Percentiles rank a stretch among this genome's conserved stretches.
Evolutionary conservation across 192 early-diverging fungal genomes (phyloP).

Genomic region (Phycomyces nitens): DNA sequence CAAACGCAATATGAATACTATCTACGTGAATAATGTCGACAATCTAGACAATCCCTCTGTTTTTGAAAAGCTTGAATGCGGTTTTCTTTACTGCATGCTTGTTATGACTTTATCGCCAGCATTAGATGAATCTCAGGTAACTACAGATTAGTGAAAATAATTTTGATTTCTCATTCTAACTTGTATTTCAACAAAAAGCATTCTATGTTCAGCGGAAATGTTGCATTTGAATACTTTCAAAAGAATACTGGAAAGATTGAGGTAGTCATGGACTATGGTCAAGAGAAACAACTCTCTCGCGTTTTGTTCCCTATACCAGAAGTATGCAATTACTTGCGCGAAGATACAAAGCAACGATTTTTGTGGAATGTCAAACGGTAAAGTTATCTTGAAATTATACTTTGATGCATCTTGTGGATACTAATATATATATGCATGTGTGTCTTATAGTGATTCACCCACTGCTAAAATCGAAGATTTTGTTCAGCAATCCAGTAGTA

Average conservation of each 20-base stretch:
- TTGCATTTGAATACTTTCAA: slow-evolving; percentile 22
- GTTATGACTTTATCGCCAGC: slow-evolving; percentile 22
- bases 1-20: slow-evolving; percentile 17
- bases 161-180: not conserved
- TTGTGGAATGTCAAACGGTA: slow-evolving; percentile 30
- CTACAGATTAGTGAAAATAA: not conserved
- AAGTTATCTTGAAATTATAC: too few species aligned
- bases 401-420: not conserved
- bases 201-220: slow-evolving; percentile 8
- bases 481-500: slow-evolving; percentile 19
- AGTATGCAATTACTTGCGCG: slow-evolving; percentile 21
- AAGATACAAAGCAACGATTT: slow-evolving; percentile 23
- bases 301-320: slow-evolving; percentile 26
- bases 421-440: not conserved
- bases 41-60: slow-evolving; percentile 2
- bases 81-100: slow-evolving; percentile 25
- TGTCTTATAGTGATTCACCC: slow-evolving; percentile 15
- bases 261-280: slow-evolving; percentile 27
- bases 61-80: slow-evolving; percentile 17
- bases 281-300: slow-evolving; percentile 25
- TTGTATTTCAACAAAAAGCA: not conserved
- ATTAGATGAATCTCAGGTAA: slow-evolving; percentile 13
- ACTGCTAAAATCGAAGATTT: slow-evolving; percentile 26
- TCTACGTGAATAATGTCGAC: slow-evolving; percentile 6
- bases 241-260: slow-evolving; percentile 24